Percentiles rank a stretch among this genome's conserved stretches.
These are phyloP conservation scores for Brassica carinata DNA, from an alignment of 345 rosid species.

Conservation along the genomic window DNA sequence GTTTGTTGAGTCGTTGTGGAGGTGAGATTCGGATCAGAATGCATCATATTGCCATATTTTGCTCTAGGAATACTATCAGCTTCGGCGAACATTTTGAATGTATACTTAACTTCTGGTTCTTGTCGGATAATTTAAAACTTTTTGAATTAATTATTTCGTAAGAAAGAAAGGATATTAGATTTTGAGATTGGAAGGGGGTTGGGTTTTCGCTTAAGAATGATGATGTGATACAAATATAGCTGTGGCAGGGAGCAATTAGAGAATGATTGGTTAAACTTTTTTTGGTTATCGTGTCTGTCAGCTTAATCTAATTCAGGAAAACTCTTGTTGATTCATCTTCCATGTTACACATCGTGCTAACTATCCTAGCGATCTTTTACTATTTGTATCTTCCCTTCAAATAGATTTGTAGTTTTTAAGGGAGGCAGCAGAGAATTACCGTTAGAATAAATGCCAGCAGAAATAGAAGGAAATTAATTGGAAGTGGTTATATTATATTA, in stretches of 20 bases:
- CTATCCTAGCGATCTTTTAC: conserved; percentile 1
- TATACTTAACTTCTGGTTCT: not conserved
- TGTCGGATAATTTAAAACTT: not conserved
- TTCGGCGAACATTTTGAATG: conserved; percentile 40
- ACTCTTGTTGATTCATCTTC: conserved; percentile 15
- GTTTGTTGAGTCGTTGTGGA: conserved; percentile 30
- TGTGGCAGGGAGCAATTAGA: conserved; percentile 13
- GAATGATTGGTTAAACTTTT: conserved; percentile 22
- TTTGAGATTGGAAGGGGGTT: conserved; percentile 15
- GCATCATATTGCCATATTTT: conserved; percentile 40
- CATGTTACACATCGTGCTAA: conserved; percentile 8
- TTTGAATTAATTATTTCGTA: not conserved
- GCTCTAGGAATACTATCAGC: conserved; percentile 38
- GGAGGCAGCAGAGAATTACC: conserved; percentile 1
- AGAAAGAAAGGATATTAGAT: not conserved
- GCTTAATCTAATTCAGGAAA: conserved; percentile 13
- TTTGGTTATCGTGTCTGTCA: conserved; percentile 15
- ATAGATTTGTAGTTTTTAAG: conserved; percentile 17
- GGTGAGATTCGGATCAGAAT: conserved; percentile 51
- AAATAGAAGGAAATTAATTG: not conserved
- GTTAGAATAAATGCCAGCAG: not conserved
- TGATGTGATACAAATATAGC: conserved; percentile 36
- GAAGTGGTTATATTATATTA: not conserved
- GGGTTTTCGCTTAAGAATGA: conserved; percentile 28
- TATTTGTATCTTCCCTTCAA: conserved; percentile 27